Percentiles rank a stretch among this genome's conserved stretches.
phyloP scores from a whole-genome alignment of 2,329 filamentous ascomycete genomes.

The Trichoderma koningii region DNA sequence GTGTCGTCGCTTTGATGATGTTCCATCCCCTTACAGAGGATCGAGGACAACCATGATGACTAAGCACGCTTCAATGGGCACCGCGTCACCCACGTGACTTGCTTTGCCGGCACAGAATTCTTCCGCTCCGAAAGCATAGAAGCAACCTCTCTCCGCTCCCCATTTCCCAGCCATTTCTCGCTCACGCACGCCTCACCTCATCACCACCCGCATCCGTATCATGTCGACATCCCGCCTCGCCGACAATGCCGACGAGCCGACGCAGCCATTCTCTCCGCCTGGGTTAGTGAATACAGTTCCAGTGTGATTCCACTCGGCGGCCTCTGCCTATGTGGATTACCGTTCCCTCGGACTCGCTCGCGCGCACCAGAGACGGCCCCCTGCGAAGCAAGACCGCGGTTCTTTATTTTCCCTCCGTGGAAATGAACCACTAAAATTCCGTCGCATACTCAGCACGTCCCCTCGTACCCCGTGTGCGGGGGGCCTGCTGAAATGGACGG shows the following conservation, averaged over 20 bases:
- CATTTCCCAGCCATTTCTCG: not conserved
- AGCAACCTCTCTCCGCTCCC: not conserved
- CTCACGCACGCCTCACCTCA: not conserved
- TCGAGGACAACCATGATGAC: not conserved
- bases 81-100: not conserved
- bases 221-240: constrained; percentile 1
- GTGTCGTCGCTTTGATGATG: no score
- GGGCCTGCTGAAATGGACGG: constrained; percentile 4
- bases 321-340: constrained; percentile 5
- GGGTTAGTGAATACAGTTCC: constrained; percentile 4
- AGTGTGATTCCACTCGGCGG: constrained; percentile 8
- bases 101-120: not conserved
- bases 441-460: constrained; percentile 11
- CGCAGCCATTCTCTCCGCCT: constrained; percentile 5
- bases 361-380: not conserved
- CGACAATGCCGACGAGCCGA: not conserved
- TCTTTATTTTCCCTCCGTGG: not conserved
- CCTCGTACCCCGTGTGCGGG: not conserved
- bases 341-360: not conserved
- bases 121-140: not conserved
- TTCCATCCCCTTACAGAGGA: not conserved
- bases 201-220: not conserved
- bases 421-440: constrained; percentile 1
- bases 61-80: not conserved
- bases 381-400: constrained; percentile 8